Evolutionary conservation across 257 asterid genomes (phyloP).

Genomic region (Oldenlandia corymbosa): DNA sequence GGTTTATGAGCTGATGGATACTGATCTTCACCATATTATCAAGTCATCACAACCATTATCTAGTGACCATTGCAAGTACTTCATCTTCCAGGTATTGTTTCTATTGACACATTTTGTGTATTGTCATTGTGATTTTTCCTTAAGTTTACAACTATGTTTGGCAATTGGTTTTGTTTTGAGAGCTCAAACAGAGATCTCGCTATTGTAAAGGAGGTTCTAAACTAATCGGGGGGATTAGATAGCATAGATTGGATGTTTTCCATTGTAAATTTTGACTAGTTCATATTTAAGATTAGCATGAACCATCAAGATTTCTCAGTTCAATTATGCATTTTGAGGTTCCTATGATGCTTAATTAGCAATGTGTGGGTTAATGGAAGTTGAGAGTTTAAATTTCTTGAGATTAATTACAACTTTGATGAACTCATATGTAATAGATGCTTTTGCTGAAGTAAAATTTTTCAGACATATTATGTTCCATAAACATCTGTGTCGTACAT

Average conservation of each 20-base stretch:
- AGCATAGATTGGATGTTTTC: background rate
- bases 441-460: background rate
- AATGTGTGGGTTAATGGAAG: background rate
- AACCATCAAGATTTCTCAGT: no score
- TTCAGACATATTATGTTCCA: background rate
- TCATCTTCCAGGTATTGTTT: slow-evolving; percentile 35
- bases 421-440: background rate
- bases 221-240: background rate
- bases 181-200: background rate
- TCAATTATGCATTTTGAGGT: background rate
- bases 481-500: no score
- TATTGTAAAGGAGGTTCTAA: background rate
- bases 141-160: background rate
- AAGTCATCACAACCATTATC: slow-evolving; percentile 41
- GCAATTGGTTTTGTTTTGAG: background rate
- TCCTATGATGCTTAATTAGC: background rate
- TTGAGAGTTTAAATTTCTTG: background rate
- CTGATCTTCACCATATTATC: slow-evolving; percentile 44
- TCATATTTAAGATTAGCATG: background rate
- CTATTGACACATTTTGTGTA: background rate
- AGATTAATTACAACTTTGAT: background rate
- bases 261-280: background rate
- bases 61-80: slow-evolving; percentile 39
- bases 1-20: slow-evolving; percentile 48
- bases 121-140: background rate